Conservation (phyloP, 345 rosid genomes). For the Anastatica hierochuntica region DNA sequence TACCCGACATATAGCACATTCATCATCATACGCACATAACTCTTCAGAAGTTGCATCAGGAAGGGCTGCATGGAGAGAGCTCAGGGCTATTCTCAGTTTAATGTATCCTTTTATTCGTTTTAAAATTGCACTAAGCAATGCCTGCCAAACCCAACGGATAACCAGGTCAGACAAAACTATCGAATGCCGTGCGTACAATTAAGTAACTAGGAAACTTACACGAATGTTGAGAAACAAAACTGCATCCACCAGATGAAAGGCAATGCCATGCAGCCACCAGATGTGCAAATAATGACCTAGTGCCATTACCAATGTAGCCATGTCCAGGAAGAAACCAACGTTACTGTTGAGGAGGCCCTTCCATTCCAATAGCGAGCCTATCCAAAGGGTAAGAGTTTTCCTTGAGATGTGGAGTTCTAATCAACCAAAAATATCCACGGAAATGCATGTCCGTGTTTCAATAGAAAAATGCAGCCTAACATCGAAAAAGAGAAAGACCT, state of each 20-base stretch:
- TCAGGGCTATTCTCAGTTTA: slow-evolving; percentile 76
- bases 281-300: slow-evolving; percentile 83
- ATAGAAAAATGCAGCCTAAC: neutral
- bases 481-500: slow-evolving; percentile 33
- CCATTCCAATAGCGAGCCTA: slow-evolving; percentile 92
- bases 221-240: slow-evolving; percentile 85
- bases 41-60: slow-evolving; percentile 95
- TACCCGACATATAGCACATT: slow-evolving; percentile 99
- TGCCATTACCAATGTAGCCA: slow-evolving; percentile 87
- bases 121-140: slow-evolving; percentile 78
- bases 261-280: slow-evolving; percentile 97
- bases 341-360: slow-evolving; percentile 82
- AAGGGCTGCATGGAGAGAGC: slow-evolving; percentile 94
- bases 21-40: slow-evolving; percentile 81
- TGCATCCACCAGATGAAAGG: slow-evolving; percentile 89
- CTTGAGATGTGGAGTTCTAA: neutral
- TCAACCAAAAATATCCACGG: neutral
- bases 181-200: neutral
- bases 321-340: slow-evolving; percentile 87
- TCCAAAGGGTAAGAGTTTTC: slow-evolving; percentile 11
- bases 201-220: slow-evolving; percentile 35
- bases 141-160: slow-evolving; percentile 42
- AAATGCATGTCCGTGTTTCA: neutral
- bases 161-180: slow-evolving; percentile 7
- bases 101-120: slow-evolving; percentile 84